A percentile compares a stretch with the other conserved stretches of the same genome.
phyloP scores from a whole-genome alignment of 148 eudicot species.

The Vaccinium macrocarpon region DNA sequence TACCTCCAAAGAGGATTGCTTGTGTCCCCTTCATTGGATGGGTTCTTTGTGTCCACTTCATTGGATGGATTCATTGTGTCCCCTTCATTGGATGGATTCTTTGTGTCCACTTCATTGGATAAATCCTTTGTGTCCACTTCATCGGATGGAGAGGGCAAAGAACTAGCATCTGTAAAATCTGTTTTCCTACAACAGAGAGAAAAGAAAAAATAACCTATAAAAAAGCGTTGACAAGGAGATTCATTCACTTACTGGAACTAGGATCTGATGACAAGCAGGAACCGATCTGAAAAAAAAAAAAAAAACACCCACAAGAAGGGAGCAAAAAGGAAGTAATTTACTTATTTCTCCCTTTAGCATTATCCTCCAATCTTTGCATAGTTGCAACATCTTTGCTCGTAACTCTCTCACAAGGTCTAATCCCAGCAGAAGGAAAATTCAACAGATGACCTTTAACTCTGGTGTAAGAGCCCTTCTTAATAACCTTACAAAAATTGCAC shows the following conservation, averaged over 20 bases:
- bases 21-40: neutral
- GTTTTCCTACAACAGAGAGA: neutral
- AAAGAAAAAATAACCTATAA: neutral
- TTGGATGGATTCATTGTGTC: neutral
- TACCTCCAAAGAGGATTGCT: constrained; percentile 1
- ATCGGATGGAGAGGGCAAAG: neutral
- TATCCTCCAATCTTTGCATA: neutral
- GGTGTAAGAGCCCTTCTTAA: neutral
- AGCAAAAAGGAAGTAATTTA: neutral
- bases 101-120: neutral
- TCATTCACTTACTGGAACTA: neutral
- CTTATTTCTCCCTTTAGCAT: constrained; percentile 1
- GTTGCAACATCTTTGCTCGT: neutral
- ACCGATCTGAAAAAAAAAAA: neutral
- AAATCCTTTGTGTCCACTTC: neutral
- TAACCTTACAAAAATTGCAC: constrained; percentile 1
- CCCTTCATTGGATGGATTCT: neutral
- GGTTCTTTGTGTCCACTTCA: neutral
- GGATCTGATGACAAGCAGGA: neutral
- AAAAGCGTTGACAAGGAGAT: neutral
- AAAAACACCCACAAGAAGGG: neutral
- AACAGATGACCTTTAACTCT: neutral
- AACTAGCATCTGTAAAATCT: neutral
- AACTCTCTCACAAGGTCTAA: neutral
- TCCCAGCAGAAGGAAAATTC: neutral